Evolutionary conservation across 306 rosid genomes (phyloP).

Genomic region (Gastrolobium bilobum): DNA sequence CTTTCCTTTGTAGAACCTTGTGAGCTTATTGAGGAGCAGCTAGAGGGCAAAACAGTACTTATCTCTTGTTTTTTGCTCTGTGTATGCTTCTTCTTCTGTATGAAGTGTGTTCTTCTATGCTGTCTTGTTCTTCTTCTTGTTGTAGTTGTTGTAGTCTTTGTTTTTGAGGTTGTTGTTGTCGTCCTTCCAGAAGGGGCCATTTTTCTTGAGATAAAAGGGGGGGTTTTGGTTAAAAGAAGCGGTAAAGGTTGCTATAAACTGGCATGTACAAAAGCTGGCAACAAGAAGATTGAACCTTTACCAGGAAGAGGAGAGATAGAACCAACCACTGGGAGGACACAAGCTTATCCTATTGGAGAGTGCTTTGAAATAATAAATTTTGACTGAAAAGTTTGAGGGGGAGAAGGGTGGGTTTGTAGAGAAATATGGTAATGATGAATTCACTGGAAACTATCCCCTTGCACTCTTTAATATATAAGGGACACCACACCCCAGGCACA

Average conservation of each 20-base stretch:
- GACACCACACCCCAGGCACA: conserved; percentile 15
- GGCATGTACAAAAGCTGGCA: conserved; percentile 50
- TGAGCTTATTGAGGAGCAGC: conserved; percentile 50
- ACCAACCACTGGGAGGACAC: conserved; percentile 34
- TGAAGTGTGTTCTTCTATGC: conserved; percentile 42
- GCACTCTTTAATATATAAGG: not conserved
- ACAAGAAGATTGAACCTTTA: conserved; percentile 48
- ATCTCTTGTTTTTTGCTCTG: conserved; percentile 33
- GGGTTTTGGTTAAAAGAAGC: conserved; percentile 40
- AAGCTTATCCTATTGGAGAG: conserved; percentile 46
- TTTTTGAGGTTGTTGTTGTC: conserved; percentile 28
- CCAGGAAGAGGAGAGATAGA: conserved; percentile 3
- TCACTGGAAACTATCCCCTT: conserved; percentile 51
- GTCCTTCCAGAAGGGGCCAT: conserved; percentile 73
- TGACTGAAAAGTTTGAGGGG: conserved; percentile 60
- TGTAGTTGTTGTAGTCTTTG: conserved; percentile 7
- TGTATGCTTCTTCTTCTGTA: conserved; percentile 44
- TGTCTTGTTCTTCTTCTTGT: conserved; percentile 39
- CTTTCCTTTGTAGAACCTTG: conserved; percentile 46
- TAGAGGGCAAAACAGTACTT: conserved; percentile 43
- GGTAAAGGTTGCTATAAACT: conserved; percentile 35
- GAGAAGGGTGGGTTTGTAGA: not conserved
- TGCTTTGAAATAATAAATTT: conserved; percentile 47
- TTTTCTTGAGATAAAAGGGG: conserved; percentile 42
- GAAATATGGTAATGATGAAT: conserved; percentile 47